phyloP scores from a whole-genome alignment of 192 early-diverging fungal species.

The Coemansia sp. region DNA sequence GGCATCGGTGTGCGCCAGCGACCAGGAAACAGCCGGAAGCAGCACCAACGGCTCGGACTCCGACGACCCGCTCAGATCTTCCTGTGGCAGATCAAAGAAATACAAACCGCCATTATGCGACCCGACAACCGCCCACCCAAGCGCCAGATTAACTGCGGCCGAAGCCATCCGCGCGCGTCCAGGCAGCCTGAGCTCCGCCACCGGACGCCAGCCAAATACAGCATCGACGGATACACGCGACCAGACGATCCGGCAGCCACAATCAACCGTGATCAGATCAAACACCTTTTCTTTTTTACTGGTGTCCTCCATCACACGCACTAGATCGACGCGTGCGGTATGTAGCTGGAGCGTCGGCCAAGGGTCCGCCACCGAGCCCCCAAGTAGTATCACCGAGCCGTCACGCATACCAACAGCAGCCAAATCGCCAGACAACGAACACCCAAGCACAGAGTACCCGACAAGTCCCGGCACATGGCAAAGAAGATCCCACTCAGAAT shows the following conservation, averaged over 20 bases:
- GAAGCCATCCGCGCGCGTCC: slow-evolving; percentile 1
- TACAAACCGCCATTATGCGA: slow-evolving; percentile 16
- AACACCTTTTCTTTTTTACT: not conserved
- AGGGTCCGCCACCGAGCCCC: not conserved
- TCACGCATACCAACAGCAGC: slow-evolving; percentile 34
- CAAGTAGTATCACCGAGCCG: slow-evolving; percentile 24
- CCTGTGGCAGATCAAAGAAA: slow-evolving; percentile 4
- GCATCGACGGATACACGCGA: not conserved
- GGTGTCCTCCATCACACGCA: slow-evolving; percentile 8
- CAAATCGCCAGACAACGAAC: slow-evolving; percentile 10
- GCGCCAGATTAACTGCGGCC: slow-evolving; percentile 10
- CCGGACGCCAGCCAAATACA: not conserved
- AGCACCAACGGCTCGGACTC: not conserved
- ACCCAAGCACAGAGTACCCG: slow-evolving; percentile 24
- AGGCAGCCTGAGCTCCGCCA: slow-evolving; percentile 8
- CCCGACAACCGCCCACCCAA: slow-evolving; percentile 20
- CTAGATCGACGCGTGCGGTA: not conserved
- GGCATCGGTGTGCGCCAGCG: not conserved
- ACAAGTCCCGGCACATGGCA: slow-evolving; percentile 2
- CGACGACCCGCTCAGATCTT: not conserved
- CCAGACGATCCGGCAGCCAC: slow-evolving; percentile 8
- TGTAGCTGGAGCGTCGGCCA: not conserved
- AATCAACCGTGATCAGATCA: slow-evolving; percentile 12
- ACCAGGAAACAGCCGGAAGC: not conserved
- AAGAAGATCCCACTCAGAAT: not conserved